These are phyloP conservation scores for Loxodes magnus DNA, from an alignment of 73 alveolate species.

Conservation along the genomic window DNA sequence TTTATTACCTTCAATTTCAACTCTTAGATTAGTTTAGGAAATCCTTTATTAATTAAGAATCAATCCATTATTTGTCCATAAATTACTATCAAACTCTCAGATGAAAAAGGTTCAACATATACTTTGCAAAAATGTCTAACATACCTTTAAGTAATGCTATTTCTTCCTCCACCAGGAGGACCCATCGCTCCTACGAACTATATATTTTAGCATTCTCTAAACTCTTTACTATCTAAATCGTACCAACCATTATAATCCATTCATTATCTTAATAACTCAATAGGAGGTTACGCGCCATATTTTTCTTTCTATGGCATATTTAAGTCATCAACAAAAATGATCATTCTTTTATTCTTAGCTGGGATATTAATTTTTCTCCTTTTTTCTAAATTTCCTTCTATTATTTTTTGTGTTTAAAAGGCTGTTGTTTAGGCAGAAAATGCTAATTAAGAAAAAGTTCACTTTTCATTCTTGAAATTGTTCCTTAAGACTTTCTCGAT, in stretches of 20 bases:
- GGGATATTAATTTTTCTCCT: conserved; percentile 79
- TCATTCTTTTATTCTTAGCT: conserved; percentile 71
- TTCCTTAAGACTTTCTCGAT: conserved; percentile 63
- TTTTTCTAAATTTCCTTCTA: conserved; percentile 94
- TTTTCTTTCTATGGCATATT: conserved; percentile 97
- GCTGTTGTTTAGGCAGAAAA: conserved; percentile 97
- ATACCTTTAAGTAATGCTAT: conserved; percentile 67
- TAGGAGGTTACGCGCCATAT: conserved; percentile 99
- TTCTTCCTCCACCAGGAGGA: conserved; percentile 96
- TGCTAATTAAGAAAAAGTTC: conserved; percentile 60
- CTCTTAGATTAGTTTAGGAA: background rate
- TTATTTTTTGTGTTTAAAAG: conserved; percentile 84
- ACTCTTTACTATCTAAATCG: conserved; percentile 88
- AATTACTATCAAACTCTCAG: conserved; percentile 78
- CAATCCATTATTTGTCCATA: conserved; percentile 85
- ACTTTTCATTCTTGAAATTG: conserved; percentile 58
- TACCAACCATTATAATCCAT: conserved; percentile 98
- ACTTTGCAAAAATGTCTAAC: conserved; percentile 82
- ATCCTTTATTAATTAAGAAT: conserved; percentile 53
- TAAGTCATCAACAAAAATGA: conserved; percentile 94
- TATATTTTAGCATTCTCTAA: conserved; percentile 71
- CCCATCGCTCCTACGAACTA: conserved; percentile 97
- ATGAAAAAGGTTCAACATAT: conserved; percentile 84
- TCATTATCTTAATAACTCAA: conserved; percentile 96
- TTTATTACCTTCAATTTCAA: conserved; percentile 10